Base-by-base conservation (phyloP, 2,329 filamentous ascomycete species). In the Claviceps humidiphila region DNA sequence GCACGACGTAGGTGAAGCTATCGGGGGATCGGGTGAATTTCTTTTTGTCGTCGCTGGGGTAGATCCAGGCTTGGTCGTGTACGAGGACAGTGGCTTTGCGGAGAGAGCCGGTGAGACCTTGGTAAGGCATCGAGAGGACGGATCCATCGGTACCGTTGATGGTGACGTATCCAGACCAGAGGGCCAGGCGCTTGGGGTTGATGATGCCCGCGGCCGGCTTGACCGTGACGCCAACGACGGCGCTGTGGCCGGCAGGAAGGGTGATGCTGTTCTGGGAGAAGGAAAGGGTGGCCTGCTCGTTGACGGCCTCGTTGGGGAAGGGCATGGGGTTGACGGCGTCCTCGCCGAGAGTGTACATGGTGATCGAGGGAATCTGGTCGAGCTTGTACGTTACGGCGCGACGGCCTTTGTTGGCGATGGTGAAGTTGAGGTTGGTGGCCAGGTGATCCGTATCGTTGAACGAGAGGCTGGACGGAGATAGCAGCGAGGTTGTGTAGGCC, bases 381-480 rank as follows among this genome's bases (percentile, higher is more conserved):
- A 84, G 63, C 8, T 68, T 66, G 62, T 80, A 81, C 53, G 73
- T 74, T 45, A 80, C 63, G 0, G 69, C 62, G 16, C 68, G 65
- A 13, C 65, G 65, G 44, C 75, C 76, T 7, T 69, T 68, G 67
- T 84, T 84, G 58, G 64, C 70, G 56, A 84, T 70, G 39, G 68
- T 73, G 59, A 84, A 79, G 58, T 73, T 72, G 43, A 72, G 65
- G 1, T 67, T 68, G 5, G 67, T 62, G 44, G 64, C 60, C 54
- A 81, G 74, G 67, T 82, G 60, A 56, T 77, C 75, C 0, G 78
- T 80, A 60, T 84, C 81, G 60, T 84, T 83, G 66, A 84, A 82
- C 1, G 76, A 72, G 9, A 85, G 65, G 60, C 73, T 77, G 16
- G 75, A 75, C 7, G 71, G 72, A 58, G 72, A 74, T 20, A 84